Evolutionary conservation across 2,329 filamentous ascomycete species (phyloP).

Genomic region (Camptophora hylomeconis): DNA sequence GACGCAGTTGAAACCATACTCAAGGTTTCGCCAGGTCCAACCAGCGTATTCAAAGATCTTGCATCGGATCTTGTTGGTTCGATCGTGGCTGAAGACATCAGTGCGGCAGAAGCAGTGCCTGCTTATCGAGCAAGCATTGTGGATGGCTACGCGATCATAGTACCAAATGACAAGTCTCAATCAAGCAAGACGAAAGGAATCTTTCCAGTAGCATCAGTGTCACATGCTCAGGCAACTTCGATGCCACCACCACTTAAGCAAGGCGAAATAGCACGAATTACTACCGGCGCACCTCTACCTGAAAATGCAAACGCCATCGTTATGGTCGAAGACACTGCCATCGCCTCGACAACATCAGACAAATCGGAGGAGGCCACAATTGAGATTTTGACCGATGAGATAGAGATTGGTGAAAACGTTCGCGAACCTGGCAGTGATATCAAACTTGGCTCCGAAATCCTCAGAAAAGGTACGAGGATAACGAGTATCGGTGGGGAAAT

Average conservation of each 20-base stretch:
- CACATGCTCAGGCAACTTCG: slow-evolving; percentile 67
- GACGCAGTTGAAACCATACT: slow-evolving; percentile 64
- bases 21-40: slow-evolving; percentile 55
- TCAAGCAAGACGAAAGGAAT: slow-evolving; percentile 47
- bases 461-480: slow-evolving; percentile 68
- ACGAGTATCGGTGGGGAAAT: slow-evolving; percentile 82
- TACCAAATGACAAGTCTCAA: slow-evolving; percentile 24
- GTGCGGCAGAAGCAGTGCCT: slow-evolving; percentile 69
- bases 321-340: slow-evolving; percentile 87
- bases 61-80: slow-evolving; percentile 52
- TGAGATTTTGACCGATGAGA: slow-evolving; percentile 66
- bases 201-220: slow-evolving; percentile 77
- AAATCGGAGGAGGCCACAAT: slow-evolving; percentile 65
- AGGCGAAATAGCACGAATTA: slow-evolving; percentile 78
- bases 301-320: slow-evolving; percentile 81
- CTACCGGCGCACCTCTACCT: slow-evolving; percentile 83
- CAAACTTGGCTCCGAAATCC: slow-evolving; percentile 51
- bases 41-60: slow-evolving; percentile 48
- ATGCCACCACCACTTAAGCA: slow-evolving; percentile 47
- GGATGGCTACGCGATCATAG: slow-evolving; percentile 83
- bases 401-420: slow-evolving; percentile 73
- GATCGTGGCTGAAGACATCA: slow-evolving; percentile 72
- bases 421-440: slow-evolving; percentile 87
- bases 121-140: slow-evolving; percentile 94
- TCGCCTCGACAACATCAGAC: slow-evolving; percentile 39